phyloP scores from a whole-genome alignment of 495 filamentous ascomycete genomes.

The Ramalina intermedia region DNA sequence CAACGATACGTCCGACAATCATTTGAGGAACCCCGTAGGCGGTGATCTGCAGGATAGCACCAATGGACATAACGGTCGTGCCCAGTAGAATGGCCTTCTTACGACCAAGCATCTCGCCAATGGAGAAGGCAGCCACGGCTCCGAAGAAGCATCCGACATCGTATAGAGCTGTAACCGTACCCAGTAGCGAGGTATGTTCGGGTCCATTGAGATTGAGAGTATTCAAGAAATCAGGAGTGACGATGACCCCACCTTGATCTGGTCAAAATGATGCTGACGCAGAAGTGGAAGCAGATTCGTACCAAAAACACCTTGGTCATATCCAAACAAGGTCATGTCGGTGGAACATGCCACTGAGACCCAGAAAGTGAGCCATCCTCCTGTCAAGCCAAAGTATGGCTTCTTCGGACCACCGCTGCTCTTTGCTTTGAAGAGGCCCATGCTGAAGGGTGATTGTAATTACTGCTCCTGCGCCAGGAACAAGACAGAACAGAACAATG shows the following conservation, averaged over 20 bases:
- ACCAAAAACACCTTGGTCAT: slow-evolving; percentile 45
- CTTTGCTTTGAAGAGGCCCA: slow-evolving; percentile 2
- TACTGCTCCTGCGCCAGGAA: no score
- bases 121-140: slow-evolving; percentile 33
- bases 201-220: slow-evolving; percentile 32
- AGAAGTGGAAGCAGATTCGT: neutral
- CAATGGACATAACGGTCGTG: slow-evolving; percentile 43
- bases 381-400: slow-evolving; percentile 43
- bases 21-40: slow-evolving; percentile 48
- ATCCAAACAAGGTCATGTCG: slow-evolving; percentile 46
- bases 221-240: slow-evolving; percentile 42
- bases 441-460: neutral
- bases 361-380: slow-evolving; percentile 45
- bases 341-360: slow-evolving; percentile 39
- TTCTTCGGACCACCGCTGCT: neutral
- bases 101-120: slow-evolving; percentile 44
- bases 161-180: slow-evolving; percentile 51
- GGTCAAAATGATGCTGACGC: neutral
- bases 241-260: slow-evolving; percentile 34
- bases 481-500: no score
- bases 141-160: slow-evolving; percentile 27
- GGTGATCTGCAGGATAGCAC: slow-evolving; percentile 48
- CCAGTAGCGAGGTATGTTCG: slow-evolving; percentile 32
- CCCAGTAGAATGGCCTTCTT: slow-evolving; percentile 42
- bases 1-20: slow-evolving; percentile 47